A percentile compares a stretch with the other conserved stretches of the same genome.
These are phyloP conservation scores for Suillus americanus DNA, from an alignment of 768 basidiomycete genomes.

Conservation along the genomic window DNA sequence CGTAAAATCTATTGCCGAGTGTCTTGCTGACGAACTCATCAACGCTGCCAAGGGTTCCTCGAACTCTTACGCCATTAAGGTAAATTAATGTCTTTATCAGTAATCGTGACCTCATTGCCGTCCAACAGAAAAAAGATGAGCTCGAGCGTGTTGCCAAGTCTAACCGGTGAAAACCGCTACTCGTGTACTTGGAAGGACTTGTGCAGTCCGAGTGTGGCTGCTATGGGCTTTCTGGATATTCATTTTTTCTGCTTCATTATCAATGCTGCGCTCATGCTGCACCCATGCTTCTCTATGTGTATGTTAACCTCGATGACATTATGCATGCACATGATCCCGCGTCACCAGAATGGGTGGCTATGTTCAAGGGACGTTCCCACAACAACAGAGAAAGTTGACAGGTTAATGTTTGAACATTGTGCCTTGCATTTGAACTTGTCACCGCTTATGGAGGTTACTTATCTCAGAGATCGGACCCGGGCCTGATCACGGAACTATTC, in stretches of 20 bases:
- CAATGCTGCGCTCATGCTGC: conserved; percentile 20
- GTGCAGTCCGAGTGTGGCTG: conserved; percentile 23
- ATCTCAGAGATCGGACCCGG: background rate
- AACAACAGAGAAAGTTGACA: background rate
- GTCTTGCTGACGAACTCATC: conserved; percentile 98
- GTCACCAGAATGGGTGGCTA: background rate
- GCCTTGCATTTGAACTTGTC: background rate
- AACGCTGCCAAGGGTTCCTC: conserved; percentile 99
- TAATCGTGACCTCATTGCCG: background rate
- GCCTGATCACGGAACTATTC: background rate
- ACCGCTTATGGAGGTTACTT: background rate
- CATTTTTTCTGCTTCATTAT: conserved; percentile 12
- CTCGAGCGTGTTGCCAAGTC: conserved; percentile 99
- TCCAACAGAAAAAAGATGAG: conserved; percentile 92
- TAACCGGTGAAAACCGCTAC: conserved; percentile 83
- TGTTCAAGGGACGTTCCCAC: background rate
- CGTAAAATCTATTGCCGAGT: conserved; percentile 98
- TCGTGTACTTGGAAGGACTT: conserved; percentile 8
- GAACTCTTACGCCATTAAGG: conserved; percentile 99
- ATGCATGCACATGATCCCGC: conserved; percentile 10
- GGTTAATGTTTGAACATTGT: background rate
- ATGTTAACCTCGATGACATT: conserved; percentile 11
- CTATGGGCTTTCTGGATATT: conserved; percentile 20
- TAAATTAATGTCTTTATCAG: conserved; percentile 29
- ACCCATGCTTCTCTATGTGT: conserved; percentile 23